Evolutionary conservation across 495 filamentous ascomycete species (phyloP).

Genomic region (Bombardia bombarda): DNA sequence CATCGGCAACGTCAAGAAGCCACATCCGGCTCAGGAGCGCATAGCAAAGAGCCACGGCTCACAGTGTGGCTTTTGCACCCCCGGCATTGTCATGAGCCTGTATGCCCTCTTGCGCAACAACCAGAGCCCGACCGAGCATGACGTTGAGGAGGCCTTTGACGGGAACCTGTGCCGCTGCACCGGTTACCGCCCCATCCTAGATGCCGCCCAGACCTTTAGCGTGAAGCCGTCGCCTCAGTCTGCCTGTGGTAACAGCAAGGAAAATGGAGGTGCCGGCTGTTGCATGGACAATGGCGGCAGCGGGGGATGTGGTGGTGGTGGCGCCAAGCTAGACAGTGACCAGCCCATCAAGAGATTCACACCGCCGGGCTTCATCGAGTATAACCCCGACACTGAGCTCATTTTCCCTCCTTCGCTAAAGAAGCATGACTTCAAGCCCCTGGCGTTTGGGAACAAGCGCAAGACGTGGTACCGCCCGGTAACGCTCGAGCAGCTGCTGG

Average conservation of each 20-base stretch:
- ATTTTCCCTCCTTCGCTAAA: conserved; percentile 84
- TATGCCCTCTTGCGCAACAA: conserved; percentile 78
- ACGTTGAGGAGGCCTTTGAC: conserved; percentile 86
- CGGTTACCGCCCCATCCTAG: conserved; percentile 88
- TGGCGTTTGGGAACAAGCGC: conserved; percentile 88
- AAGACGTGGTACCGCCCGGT: conserved; percentile 92
- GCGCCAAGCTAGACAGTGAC: conserved; percentile 33
- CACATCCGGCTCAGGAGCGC: conserved; percentile 87
- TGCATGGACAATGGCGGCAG: conserved; percentile 51
- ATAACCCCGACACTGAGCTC: conserved; percentile 84
- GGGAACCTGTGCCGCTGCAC: conserved; percentile 96
- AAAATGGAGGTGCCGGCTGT: conserved; percentile 58
- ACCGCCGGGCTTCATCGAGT: conserved; percentile 83
- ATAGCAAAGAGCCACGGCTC: conserved; percentile 68
- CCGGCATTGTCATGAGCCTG: conserved; percentile 94
- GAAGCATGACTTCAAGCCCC: conserved; percentile 71
- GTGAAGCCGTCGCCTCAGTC: conserved; percentile 11
- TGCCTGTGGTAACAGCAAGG: conserved; percentile 48
- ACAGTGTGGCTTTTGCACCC: conserved; percentile 83
- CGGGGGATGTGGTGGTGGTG: conserved; percentile 57
- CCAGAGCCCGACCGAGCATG: conserved; percentile 56
- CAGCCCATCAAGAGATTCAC: conserved; percentile 62
- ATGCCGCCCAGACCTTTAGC: conserved; percentile 76
- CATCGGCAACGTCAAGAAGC: conserved; percentile 81
- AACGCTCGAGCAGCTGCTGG: conserved; percentile 76